phyloP scores from a whole-genome alignment of 2,329 filamentous ascomycete genomes.

The Colletotrichum echinochloae region DNA sequence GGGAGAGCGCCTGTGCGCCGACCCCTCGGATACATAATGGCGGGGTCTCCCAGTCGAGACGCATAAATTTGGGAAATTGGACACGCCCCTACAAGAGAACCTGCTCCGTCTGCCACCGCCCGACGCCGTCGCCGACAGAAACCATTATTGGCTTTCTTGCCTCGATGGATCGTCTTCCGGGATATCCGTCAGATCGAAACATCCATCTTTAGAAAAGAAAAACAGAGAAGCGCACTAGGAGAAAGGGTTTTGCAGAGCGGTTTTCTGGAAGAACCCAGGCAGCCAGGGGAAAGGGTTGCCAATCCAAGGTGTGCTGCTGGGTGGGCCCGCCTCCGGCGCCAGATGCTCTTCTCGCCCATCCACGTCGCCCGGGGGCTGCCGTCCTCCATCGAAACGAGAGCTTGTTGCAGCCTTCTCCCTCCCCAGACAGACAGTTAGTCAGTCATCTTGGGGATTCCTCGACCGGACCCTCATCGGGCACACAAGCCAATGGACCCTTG shows the following conservation, averaged over 20 bases:
- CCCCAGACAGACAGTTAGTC: too few species aligned
- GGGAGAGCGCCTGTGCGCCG: constrained; percentile 4
- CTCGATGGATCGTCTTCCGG: constrained; percentile 24
- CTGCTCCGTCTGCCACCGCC: not conserved
- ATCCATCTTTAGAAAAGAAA: constrained; percentile 12
- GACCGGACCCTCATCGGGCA: not conserved
- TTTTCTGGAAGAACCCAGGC: constrained; percentile 13
- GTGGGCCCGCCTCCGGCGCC: constrained; percentile 10
- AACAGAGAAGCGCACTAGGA: not conserved
- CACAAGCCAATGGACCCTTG: not conserved
- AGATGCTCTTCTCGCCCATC: not conserved
- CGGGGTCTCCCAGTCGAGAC: constrained; percentile 36
- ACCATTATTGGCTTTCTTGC: not conserved
- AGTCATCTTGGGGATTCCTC: not conserved
- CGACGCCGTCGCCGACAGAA: not conserved
- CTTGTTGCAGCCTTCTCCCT: constrained; percentile 1
- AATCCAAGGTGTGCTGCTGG: constrained; percentile 6
- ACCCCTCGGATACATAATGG: constrained; percentile 16
- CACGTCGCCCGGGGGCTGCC: not conserved
- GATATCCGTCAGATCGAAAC: constrained; percentile 36
- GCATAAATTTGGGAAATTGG: constrained; percentile 40
- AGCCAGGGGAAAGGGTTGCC: not conserved
- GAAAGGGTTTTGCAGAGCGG: constrained; percentile 2
- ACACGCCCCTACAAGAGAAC: constrained; percentile 23
- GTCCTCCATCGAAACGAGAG: not conserved